Evolutionary conservation across 768 basidiomycete genomes (phyloP).

Genomic region (Psilocybe cubensis): DNA sequence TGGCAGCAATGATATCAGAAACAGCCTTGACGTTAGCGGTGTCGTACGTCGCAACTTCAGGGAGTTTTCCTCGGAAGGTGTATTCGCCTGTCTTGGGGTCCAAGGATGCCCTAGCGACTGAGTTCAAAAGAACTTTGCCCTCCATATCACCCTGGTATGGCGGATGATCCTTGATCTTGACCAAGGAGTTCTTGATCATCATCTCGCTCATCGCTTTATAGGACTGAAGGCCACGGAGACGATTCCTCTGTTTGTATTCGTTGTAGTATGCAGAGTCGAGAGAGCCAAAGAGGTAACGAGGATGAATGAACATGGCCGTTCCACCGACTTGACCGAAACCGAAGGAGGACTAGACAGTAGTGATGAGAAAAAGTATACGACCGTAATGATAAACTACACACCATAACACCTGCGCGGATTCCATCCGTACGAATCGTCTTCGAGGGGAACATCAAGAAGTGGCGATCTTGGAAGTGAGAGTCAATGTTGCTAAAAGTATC

Average conservation of each 20-base stretch:
- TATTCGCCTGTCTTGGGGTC: slow-evolving; percentile 88
- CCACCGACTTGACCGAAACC: slow-evolving; percentile 99
- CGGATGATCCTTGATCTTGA: slow-evolving; percentile 93
- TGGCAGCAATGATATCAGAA: slow-evolving; percentile 50
- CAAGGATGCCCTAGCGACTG: slow-evolving; percentile 82
- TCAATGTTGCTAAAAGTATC: slow-evolving; percentile 77
- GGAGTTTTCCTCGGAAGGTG: slow-evolving; percentile 71
- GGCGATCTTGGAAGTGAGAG: slow-evolving; percentile 86
- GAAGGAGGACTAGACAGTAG: slow-evolving; percentile 74
- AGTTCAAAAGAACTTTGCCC: slow-evolving; percentile 86
- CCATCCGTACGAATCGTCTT: slow-evolving; percentile 95
- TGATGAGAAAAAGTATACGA: neutral
- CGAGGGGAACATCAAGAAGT: slow-evolving; percentile 96
- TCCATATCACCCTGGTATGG: slow-evolving; percentile 90
- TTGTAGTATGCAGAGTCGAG: slow-evolving; percentile 80
- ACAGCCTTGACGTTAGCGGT: slow-evolving; percentile 70
- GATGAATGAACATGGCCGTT: slow-evolving; percentile 84
- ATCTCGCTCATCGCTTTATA: slow-evolving; percentile 95
- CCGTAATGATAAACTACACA: slow-evolving; percentile 33
- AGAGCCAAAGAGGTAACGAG: slow-evolving; percentile 87
- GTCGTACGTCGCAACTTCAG: slow-evolving; percentile 56
- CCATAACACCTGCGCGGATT: slow-evolving; percentile 87
- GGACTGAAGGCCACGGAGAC: slow-evolving; percentile 64
- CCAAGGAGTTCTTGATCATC: slow-evolving; percentile 92
- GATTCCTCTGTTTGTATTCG: slow-evolving; percentile 74